phyloP scores from a whole-genome alignment of 352 stramenopile genomes.

The Pythium guiyangense region DNA sequence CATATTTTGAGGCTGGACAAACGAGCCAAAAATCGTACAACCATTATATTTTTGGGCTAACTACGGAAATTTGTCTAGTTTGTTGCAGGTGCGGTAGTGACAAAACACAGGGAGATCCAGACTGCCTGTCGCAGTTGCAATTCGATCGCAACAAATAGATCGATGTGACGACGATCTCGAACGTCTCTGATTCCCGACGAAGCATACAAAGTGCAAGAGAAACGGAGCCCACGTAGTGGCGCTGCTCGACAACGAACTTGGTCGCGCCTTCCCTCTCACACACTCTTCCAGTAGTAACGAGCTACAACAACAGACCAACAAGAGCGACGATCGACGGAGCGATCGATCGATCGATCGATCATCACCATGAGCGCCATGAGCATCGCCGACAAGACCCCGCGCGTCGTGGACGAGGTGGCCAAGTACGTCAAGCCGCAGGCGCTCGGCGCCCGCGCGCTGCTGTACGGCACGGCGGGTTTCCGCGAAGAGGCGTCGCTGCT shows the following conservation, averaged over 20 bases:
- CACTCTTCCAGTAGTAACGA: background rate
- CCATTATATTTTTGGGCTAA: too few relatives aligned
- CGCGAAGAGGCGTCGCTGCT: conserved; percentile 89
- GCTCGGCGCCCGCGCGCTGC: conserved; percentile 39
- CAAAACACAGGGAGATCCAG: background rate
- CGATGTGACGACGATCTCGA: conserved; percentile 16
- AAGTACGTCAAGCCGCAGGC: conserved; percentile 60
- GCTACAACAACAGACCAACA: background rate
- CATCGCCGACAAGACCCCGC: conserved; percentile 74
- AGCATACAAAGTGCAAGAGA: background rate
- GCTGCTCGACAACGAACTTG: background rate
- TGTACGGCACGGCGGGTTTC: conserved; percentile 96
- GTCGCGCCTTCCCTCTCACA: background rate
- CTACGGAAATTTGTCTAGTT: too few relatives aligned
- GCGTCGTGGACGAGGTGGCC: conserved; percentile 67
- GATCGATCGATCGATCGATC: background rate
- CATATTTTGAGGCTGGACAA: too few relatives aligned
- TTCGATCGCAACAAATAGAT: background rate
- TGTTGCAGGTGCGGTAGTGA: too few relatives aligned
- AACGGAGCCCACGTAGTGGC: background rate
- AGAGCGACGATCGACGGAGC: background rate
- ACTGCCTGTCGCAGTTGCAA: conserved; percentile 4
- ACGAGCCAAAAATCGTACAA: too few relatives aligned
- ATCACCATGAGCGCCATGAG: conserved; percentile 36
- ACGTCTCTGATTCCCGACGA: background rate